Percentiles rank a stretch among this genome's conserved stretches.
phyloP scores from a whole-genome alignment of 495 filamentous ascomycete genomes.

The Symbiotaphrina buchneri region DNA sequence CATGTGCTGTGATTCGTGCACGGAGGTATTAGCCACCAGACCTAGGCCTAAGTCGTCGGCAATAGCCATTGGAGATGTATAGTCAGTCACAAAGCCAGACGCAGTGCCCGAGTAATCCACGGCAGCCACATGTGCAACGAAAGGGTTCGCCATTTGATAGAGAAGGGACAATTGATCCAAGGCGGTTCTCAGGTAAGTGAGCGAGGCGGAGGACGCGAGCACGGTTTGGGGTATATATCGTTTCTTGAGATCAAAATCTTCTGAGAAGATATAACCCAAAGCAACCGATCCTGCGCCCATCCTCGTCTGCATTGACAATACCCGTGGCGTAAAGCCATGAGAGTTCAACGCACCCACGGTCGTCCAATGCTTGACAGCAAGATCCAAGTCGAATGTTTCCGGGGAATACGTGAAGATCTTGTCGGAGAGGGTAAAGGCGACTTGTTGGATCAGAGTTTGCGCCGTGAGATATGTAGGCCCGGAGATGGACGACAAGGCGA shows the following conservation, averaged over 20 bases:
- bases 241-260: slow-evolving; percentile 82
- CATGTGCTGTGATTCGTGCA: slow-evolving; percentile 90
- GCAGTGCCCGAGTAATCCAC: slow-evolving; percentile 56
- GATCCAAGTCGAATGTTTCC: slow-evolving; percentile 73
- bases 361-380: slow-evolving; percentile 58
- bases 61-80: slow-evolving; percentile 53
- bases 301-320: slow-evolving; percentile 66
- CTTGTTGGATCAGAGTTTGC: slow-evolving; percentile 84
- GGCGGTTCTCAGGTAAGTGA: slow-evolving; percentile 59
- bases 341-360: slow-evolving; percentile 42
- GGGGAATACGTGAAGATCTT: slow-evolving; percentile 95
- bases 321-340: slow-evolving; percentile 53
- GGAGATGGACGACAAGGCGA: slow-evolving; percentile 41
- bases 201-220: slow-evolving; percentile 59
- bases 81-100: slow-evolving; percentile 62
- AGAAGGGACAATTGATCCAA: slow-evolving; percentile 78
- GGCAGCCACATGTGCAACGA: slow-evolving; percentile 86
- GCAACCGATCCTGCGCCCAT: slow-evolving; percentile 81
- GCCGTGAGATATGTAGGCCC: slow-evolving; percentile 83
- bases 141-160: slow-evolving; percentile 73
- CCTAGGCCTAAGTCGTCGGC: slow-evolving; percentile 86
- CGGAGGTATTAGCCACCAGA: slow-evolving; percentile 63
- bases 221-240: slow-evolving; percentile 78
- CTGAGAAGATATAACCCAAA: slow-evolving; percentile 90
- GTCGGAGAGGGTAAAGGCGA: slow-evolving; percentile 80